Percentiles rank a stretch among this genome's conserved stretches.
phyloP scores from a whole-genome alignment of 352 stramenopile species.

The Globisporangium barbulae region DNA sequence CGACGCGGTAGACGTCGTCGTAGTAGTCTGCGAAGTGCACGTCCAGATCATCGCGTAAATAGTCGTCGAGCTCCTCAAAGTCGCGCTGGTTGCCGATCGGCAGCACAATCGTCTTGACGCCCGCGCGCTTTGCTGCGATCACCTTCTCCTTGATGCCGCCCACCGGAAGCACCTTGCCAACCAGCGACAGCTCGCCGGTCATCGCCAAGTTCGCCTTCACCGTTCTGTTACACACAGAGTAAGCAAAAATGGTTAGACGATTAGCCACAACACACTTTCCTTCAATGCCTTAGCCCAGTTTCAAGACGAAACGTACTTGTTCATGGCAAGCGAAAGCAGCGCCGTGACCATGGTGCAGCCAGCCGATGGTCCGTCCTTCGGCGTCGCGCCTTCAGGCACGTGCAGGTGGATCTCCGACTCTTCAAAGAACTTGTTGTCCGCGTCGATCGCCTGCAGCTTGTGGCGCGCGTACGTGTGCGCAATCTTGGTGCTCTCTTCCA shows the following conservation, averaged over 20 bases:
- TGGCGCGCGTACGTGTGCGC: conserved; percentile 92
- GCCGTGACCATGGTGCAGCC: conserved; percentile 98
- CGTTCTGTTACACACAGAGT: conserved; percentile 40
- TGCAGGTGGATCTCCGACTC: conserved; percentile 96
- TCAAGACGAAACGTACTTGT: conserved; percentile 61
- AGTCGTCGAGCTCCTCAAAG: conserved; percentile 96
- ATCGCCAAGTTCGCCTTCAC: conserved; percentile 96
- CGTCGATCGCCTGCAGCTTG: conserved; percentile 62
- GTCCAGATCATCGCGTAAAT: conserved; percentile 95
- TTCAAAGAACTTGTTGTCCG: conserved; percentile 94
- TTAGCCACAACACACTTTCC: neutral
- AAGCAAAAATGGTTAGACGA: neutral
- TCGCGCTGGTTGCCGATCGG: conserved; percentile 95
- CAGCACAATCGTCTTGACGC: conserved; percentile 94
- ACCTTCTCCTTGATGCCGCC: conserved; percentile 99
- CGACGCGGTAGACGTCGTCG: conserved; percentile 94
- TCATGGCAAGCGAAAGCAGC: conserved; percentile 93
- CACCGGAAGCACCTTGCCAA: conserved; percentile 98
- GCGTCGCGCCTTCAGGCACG: conserved; percentile 97
- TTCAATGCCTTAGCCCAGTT: neutral
- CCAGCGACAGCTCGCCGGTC: conserved; percentile 96
- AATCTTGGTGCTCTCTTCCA: conserved; percentile 98
- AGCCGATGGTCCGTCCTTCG: conserved; percentile 98
- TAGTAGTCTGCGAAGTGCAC: conserved; percentile 98
- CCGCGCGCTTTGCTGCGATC: conserved; percentile 95